A percentile compares a stretch with the other conserved stretches of the same genome.
phyloP scores from a whole-genome alignment of 139 green algal genomes.

The Tetradesmus obliquus region DNA sequence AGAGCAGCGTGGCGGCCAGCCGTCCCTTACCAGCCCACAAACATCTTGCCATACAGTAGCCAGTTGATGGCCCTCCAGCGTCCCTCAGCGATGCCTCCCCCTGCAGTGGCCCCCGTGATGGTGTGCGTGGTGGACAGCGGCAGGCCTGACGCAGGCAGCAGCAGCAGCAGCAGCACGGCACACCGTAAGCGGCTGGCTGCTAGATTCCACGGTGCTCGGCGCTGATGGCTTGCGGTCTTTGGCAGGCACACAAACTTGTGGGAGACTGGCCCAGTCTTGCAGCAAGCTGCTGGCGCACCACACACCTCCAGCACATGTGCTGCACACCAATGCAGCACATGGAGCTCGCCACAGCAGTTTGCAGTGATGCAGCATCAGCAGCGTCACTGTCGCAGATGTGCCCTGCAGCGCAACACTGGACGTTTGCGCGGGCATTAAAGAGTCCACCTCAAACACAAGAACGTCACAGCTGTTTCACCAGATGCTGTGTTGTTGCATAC shows the following conservation, averaged over 20 bases:
- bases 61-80: slow-evolving; percentile 18
- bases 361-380: background rate
- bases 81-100: slow-evolving; percentile 35
- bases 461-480: no score
- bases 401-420: no score
- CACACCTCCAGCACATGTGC: slow-evolving; percentile 1
- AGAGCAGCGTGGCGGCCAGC: no score
- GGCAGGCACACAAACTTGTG: no score
- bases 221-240: no score
- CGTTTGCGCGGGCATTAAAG: no score
- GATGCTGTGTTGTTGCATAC: no score
- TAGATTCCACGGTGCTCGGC: no score
- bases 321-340: background rate
- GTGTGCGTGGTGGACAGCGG: slow-evolving; percentile 72
- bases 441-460: no score
- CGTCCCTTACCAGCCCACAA: slow-evolving; percentile 33
- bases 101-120: slow-evolving; percentile 51
- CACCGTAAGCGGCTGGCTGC: background rate
- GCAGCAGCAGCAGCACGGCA: background rate
- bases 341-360: background rate
- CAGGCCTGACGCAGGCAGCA: slow-evolving; percentile 44
- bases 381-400: background rate
- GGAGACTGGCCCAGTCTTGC: no score
- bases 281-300: background rate
- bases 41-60: slow-evolving; percentile 35